These are phyloP conservation scores for Vachellia pachyceras DNA, from an alignment of 306 rosid genomes.

Conservation along the genomic window DNA sequence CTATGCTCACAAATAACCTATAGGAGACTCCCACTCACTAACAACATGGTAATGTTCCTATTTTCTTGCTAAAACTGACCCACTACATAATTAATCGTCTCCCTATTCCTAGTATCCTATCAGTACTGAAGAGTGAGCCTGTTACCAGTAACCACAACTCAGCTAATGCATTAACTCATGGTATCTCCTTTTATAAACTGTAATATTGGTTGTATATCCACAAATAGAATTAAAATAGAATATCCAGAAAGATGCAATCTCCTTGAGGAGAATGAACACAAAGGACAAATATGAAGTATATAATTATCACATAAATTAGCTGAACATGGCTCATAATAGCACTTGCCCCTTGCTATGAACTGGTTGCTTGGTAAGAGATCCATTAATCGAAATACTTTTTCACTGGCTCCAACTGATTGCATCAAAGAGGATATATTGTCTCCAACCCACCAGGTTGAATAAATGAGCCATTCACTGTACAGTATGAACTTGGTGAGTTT, in stretches of 20 bases:
- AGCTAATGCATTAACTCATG: neutral
- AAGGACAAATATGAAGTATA: slow-evolving; percentile 27
- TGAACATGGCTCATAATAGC: slow-evolving; percentile 32
- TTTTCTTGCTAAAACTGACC: no score
- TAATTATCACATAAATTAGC: slow-evolving; percentile 34
- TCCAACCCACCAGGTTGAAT: slow-evolving; percentile 99
- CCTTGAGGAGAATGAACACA: slow-evolving; percentile 23
- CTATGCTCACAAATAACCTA: no score
- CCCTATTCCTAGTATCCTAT: no score
- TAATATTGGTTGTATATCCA: neutral
- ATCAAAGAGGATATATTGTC: slow-evolving; percentile 89
- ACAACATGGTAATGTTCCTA: no score
- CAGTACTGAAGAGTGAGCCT: neutral
- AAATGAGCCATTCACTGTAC: slow-evolving; percentile 94
- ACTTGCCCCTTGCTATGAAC: slow-evolving; percentile 75
- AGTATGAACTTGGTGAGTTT: slow-evolving; percentile 91
- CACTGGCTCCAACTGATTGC: slow-evolving; percentile 99
- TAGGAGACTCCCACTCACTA: no score
- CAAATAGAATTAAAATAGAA: slow-evolving; percentile 26
- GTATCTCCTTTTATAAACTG: slow-evolving; percentile 11
- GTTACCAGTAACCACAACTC: neutral
- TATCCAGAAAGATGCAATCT: slow-evolving; percentile 26
- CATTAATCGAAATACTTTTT: slow-evolving; percentile 93
- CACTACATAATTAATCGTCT: no score
- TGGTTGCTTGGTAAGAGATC: slow-evolving; percentile 88